Base-by-base conservation (phyloP, 2,329 filamentous ascomycete species). In the Chalara sp. region DNA sequence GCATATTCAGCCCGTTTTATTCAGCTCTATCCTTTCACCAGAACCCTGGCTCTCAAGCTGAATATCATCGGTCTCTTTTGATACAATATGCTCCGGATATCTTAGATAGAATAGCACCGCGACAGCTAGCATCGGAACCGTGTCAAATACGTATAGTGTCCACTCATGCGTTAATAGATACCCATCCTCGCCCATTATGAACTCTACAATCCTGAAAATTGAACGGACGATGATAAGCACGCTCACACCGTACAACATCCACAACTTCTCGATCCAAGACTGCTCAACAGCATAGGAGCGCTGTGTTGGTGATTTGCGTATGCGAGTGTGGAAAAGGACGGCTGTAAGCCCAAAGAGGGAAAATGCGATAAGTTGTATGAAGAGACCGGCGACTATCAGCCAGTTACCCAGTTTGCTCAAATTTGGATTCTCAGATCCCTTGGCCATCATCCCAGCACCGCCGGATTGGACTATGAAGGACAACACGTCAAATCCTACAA, bases 81-180 rank as follows among this genome's bases (percentile, higher is more conserved):
- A 39, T 39, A 39, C 35, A 39, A 39, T 39, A 13, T 39, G 10
- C 3, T 39, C 35, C 3, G 43, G 43, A 32, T 45, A 29, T 29
- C 43, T n/a, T 30, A 45, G 10, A 29, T 29, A 45, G 28, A 45
- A 45, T 29, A 31, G 10, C 43, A 29, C 7, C 12, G 29, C n/a
- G 6, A 30, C 43, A 32, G 30, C 12, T 5, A 45, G 7, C 43
- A 74, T 74, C 12, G 70, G 65, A 11, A 65, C 53, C 0, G 67
- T 44, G 61, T 76, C 73, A 49, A 76, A 72, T n/a, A 68, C 63
- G 55, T 74, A 75, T 8, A 76, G 53, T 21, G 65, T 72, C 56
- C 67, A 68, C 58, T 76, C 73, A 46, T 71, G 50, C 6, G 53
- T 54, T 30, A 75, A 59, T 28, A 75, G 58, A 53, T 68, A 72